Percentiles rank a stretch among this genome's conserved stretches.
Conservation (phyloP, 495 filamentous ascomycete species). For the Penicillium tannophilum region DNA sequence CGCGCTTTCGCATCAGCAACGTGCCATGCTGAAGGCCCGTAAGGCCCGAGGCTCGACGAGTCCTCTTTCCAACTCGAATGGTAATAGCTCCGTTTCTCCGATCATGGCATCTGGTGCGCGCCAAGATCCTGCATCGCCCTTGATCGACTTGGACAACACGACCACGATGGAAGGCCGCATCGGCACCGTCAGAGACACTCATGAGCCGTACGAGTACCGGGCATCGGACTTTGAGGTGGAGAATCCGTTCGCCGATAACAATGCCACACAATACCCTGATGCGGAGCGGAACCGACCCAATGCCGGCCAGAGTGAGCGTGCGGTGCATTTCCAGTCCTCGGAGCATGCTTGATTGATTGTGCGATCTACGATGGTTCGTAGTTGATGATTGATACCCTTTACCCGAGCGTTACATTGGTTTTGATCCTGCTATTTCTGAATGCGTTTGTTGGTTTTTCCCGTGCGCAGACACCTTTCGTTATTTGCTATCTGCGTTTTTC, state of each 20-base stretch:
- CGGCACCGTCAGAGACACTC: conserved; percentile 13
- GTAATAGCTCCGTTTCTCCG: too few relatives aligned
- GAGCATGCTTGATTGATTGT: conserved; percentile 22
- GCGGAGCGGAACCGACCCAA: conserved; percentile 14
- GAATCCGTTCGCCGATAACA: conserved; percentile 49
- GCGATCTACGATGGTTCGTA: conserved; percentile 5
- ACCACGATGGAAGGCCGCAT: conserved; percentile 17
- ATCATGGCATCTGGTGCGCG: conserved; percentile 18
- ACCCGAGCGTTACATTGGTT: conserved; percentile 7
- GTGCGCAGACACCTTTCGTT: background rate
- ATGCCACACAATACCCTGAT: conserved; percentile 24
- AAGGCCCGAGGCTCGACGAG: conserved; percentile 31
- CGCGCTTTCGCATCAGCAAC: conserved; percentile 77
- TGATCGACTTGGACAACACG: conserved; percentile 15
- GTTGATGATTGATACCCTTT: conserved; percentile 22
- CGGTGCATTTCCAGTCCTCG: conserved; percentile 12
- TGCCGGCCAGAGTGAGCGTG: background rate
- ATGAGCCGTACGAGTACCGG: conserved; percentile 41
- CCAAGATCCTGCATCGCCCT: background rate
- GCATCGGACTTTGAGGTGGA: conserved; percentile 47
- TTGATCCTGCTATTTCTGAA: conserved; percentile 4
- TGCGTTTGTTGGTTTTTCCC: background rate
- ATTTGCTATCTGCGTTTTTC: background rate
- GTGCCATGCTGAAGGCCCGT: conserved; percentile 75
- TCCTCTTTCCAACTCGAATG: conserved; percentile 14